Conservation (phyloP, 345 rosid genomes). For the Arabidopsis suecica region DNA sequence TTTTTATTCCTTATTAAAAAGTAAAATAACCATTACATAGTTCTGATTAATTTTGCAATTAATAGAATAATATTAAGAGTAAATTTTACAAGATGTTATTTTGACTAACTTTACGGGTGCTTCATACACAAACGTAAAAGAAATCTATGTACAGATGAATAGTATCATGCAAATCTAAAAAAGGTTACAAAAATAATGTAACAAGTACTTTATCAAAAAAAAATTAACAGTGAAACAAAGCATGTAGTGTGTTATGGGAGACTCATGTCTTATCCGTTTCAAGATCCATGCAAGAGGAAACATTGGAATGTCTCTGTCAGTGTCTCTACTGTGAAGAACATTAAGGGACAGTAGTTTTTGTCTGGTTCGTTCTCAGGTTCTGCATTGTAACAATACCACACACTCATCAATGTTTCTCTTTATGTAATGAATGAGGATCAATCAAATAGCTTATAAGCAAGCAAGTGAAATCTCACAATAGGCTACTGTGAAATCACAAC, state of each 20-base stretch:
- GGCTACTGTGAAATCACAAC: slow-evolving; percentile 3
- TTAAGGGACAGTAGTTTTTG: slow-evolving; percentile 22
- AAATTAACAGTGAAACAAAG: slow-evolving; percentile 4
- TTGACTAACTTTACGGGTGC: slow-evolving; percentile 1
- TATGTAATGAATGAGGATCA: not conserved
- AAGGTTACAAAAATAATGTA: slow-evolving; percentile 8
- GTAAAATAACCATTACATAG: slow-evolving; percentile 3
- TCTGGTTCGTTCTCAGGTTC: slow-evolving; percentile 50
- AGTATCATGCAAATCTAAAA: slow-evolving; percentile 8
- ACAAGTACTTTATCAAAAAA: not conserved
- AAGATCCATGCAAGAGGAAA: slow-evolving; percentile 19
- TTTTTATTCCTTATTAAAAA: slow-evolving; percentile 21
- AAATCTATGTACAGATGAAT: not conserved
- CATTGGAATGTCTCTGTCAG: slow-evolving; percentile 25
- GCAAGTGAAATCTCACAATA: not conserved
- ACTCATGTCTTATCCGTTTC: slow-evolving; percentile 32
- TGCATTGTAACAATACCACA: slow-evolving; percentile 44
- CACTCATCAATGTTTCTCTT: slow-evolving; percentile 6
- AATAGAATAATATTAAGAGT: not conserved
- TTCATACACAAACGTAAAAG: not conserved
- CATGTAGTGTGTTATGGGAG: slow-evolving; percentile 34
- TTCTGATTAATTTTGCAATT: slow-evolving; percentile 1
- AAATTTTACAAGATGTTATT: not conserved
- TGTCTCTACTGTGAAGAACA: slow-evolving; percentile 43
- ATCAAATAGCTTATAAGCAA: slow-evolving; percentile 8